These are phyloP conservation scores for Tolypocladium tropicale DNA, from an alignment of 2,329 filamentous ascomycete species.

Conservation along the genomic window DNA sequence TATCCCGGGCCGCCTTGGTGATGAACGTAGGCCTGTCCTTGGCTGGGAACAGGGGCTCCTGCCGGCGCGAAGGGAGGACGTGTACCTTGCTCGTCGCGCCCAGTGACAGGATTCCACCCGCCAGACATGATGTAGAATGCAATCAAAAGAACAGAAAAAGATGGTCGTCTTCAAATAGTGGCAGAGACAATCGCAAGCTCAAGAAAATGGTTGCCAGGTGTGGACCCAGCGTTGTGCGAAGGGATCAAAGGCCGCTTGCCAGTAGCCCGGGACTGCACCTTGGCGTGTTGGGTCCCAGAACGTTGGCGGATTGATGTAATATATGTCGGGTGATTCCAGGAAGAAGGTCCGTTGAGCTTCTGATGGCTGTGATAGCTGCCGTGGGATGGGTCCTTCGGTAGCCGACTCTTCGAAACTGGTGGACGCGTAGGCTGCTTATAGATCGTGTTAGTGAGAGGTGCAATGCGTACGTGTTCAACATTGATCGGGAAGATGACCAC, in stretches of 20 bases:
- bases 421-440: not conserved
- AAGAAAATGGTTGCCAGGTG: slow-evolving; percentile 23
- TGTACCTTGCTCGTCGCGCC: slow-evolving; percentile 23
- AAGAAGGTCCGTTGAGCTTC: slow-evolving; percentile 2
- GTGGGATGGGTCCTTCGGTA: not conserved
- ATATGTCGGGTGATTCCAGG: slow-evolving; percentile 1
- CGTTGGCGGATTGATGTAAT: slow-evolving; percentile 4
- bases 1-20: slow-evolving; percentile 25
- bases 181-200: slow-evolving; percentile 1
- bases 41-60: slow-evolving; percentile 20
- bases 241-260: slow-evolving; percentile 22
- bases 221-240: slow-evolving; percentile 21
- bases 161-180: not conserved
- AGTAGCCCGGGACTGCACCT: slow-evolving; percentile 21
- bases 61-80: slow-evolving; percentile 22
- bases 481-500: not conserved
- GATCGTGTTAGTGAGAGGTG: not conserved
- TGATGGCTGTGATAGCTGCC: not conserved
- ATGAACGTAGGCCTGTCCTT: slow-evolving; percentile 27
- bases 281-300: slow-evolving; percentile 19
- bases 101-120: slow-evolving; percentile 28
- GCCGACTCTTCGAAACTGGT: not conserved
- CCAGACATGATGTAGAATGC: slow-evolving; percentile 19
- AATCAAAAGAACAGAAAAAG: not conserved
- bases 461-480: not conserved